Evolutionary conservation across 306 rosid genomes (phyloP).

Genomic region (Trifolium subterraneum): DNA sequence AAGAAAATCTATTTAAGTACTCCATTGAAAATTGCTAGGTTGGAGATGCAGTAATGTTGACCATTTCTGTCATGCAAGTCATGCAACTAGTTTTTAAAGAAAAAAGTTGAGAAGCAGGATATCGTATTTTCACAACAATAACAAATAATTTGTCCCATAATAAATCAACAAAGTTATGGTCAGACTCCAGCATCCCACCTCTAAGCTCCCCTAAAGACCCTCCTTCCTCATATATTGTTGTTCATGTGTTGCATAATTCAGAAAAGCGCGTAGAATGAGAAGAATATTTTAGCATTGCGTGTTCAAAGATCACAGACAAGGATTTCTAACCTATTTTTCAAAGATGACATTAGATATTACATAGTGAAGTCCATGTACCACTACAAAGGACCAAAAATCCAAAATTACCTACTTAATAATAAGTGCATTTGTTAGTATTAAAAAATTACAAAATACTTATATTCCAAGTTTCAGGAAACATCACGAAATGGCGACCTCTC

Average conservation of each 20-base stretch:
- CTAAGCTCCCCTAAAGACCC: not conserved
- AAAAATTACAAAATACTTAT: not conserved
- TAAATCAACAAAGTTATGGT: too few species aligned
- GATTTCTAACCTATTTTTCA: not conserved
- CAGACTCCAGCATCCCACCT: not conserved
- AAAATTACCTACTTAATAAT: conserved; percentile 38
- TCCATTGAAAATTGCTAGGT: not conserved
- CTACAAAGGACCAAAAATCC: not conserved
- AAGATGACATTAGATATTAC: conserved; percentile 18
- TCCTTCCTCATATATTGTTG: not conserved
- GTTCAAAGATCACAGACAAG: not conserved
- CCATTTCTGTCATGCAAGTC: too few species aligned
- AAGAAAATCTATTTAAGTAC: not conserved
- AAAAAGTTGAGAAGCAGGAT: too few species aligned
- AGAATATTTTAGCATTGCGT: not conserved
- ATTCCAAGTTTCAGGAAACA: conserved; percentile 24
- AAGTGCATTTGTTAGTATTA: not conserved
- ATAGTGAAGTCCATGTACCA: not conserved
- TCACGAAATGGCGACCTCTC: not conserved
- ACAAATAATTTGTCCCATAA: too few species aligned
- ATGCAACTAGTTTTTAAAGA: too few species aligned
- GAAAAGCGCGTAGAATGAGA: not conserved
- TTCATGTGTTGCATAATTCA: not conserved
- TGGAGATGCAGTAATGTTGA: not conserved
- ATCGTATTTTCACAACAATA: too few species aligned